These are phyloP conservation scores for Xanthoconium purpureum DNA, from an alignment of 768 basidiomycete species.

Conservation along the genomic window DNA sequence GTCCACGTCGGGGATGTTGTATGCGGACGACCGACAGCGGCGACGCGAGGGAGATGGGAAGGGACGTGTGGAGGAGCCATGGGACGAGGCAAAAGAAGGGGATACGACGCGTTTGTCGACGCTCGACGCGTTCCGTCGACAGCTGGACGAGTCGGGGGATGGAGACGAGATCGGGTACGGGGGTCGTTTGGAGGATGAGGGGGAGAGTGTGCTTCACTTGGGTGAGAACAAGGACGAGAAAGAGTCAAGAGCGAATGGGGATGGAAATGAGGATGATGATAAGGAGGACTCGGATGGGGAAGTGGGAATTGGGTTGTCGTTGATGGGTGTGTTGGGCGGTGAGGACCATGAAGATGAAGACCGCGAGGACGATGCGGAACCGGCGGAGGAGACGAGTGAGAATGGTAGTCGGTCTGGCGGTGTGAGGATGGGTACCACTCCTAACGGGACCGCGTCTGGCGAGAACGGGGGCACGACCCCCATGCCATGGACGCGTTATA, in stretches of 20 bases:
- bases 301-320: constrained; percentile 65
- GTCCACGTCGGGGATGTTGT: neutral
- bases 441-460: neutral
- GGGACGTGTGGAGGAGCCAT: neutral
- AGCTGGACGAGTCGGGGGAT: constrained; percentile 10
- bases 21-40: neutral
- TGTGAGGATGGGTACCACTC: neutral
- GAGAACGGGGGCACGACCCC: constrained; percentile 9
- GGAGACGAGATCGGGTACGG: constrained; percentile 2
- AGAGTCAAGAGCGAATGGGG: neutral
- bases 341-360: constrained; percentile 26
- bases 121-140: constrained; percentile 25
- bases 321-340: constrained; percentile 50
- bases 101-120: constrained; percentile 24
- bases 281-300: constrained; percentile 50
- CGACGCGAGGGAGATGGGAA: neutral
- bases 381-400: neutral
- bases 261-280: neutral
- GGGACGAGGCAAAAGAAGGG: constrained; percentile 15
- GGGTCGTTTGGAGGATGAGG: constrained; percentile 9
- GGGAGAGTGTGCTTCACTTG: neutral
- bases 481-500: constrained; percentile 30
- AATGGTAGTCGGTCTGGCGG: neutral
- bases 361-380: constrained; percentile 2
- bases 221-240: constrained; percentile 6